A percentile compares a stretch with the other conserved stretches of the same genome.
phyloP scores from a whole-genome alignment of 202 grass and related monocot genomes.

The Zizania palustris region DNA sequence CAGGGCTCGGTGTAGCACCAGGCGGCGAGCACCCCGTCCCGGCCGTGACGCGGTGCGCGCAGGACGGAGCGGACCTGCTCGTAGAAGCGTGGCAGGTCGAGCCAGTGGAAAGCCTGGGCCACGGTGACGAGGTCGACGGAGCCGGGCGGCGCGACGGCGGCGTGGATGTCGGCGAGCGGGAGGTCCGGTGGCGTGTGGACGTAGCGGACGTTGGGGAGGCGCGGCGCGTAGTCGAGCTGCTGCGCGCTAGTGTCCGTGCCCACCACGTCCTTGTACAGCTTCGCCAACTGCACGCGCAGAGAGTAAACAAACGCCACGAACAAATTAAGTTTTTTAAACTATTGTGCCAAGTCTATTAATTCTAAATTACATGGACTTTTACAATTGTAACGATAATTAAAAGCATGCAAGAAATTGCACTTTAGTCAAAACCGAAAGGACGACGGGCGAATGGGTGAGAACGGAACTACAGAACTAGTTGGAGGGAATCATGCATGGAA shows the following conservation, averaged over 20 bases:
- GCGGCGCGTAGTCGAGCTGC: constrained; percentile 60
- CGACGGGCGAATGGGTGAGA: too few species aligned
- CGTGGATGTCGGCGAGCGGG: constrained; percentile 44
- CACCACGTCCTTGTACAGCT: constrained; percentile 62
- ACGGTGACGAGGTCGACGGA: constrained; percentile 74
- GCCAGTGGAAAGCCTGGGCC: constrained; percentile 83
- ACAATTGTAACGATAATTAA: too few species aligned
- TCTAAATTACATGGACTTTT: too few species aligned
- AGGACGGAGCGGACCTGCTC: constrained; percentile 54
- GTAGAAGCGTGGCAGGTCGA: constrained; percentile 79
- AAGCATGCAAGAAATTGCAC: too few species aligned
- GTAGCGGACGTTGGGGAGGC: constrained; percentile 62
- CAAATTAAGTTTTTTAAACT: too few species aligned
- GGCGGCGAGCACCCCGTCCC: constrained; percentile 63
- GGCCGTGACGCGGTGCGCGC: background rate
- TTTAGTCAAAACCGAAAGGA: too few species aligned
- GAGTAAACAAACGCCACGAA: too few species aligned
- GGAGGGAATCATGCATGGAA: too few species aligned
- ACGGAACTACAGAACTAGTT: too few species aligned
- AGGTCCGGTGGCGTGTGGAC: constrained; percentile 51
- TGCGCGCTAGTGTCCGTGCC: constrained; percentile 84
- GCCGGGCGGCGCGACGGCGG: constrained; percentile 43
- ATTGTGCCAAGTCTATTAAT: too few species aligned
- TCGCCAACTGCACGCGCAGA: constrained; percentile 46
- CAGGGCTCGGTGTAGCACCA: constrained; percentile 86